Conservation (phyloP, 1,284 basidiomycete genomes). For the Xerocomus minutiporus region DNA sequence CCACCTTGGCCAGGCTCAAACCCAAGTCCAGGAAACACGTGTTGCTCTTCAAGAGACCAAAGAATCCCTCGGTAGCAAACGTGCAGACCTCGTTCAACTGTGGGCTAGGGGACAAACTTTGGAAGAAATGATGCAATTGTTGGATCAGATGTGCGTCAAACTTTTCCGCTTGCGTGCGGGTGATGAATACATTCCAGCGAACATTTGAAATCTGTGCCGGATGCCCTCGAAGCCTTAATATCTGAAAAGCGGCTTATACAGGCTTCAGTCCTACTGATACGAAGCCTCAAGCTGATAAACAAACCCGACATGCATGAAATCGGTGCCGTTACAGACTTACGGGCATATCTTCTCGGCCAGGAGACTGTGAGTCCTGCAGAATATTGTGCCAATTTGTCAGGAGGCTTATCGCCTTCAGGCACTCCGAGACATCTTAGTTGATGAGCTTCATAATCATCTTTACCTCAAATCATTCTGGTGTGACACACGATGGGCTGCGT, state of each 20-base stretch:
- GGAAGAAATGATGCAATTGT: constrained; percentile 84
- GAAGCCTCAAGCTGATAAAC: constrained; percentile 87
- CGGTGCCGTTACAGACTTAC: constrained; percentile 86
- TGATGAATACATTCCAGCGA: constrained; percentile 53
- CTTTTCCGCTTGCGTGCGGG: constrained; percentile 2
- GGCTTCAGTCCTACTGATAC: constrained; percentile 83
- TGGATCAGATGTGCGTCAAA: constrained; percentile 81
- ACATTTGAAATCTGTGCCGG: constrained; percentile 86
- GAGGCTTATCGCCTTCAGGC: constrained; percentile 48
- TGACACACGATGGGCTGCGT: constrained; percentile 87
- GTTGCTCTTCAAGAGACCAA: constrained; percentile 73
- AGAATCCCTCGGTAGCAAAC: constrained; percentile 71
- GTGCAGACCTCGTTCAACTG: constrained; percentile 82
- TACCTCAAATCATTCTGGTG: constrained; percentile 98
- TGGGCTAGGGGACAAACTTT: constrained; percentile 80
- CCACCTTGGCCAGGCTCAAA: constrained; percentile 68
- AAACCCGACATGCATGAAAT: constrained; percentile 92
- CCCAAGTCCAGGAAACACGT: constrained; percentile 70
- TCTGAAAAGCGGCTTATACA: constrained; percentile 92
- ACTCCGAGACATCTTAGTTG: constrained; percentile 86
- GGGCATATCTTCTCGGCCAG: constrained; percentile 83
- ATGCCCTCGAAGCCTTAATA: constrained; percentile 89
- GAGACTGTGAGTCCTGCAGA: constrained; percentile 63
- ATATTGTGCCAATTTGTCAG: background rate
- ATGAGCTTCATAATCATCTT: constrained; percentile 96